Conservation (phyloP, 345 rosid species). For the Gossypium arboreum region DNA sequence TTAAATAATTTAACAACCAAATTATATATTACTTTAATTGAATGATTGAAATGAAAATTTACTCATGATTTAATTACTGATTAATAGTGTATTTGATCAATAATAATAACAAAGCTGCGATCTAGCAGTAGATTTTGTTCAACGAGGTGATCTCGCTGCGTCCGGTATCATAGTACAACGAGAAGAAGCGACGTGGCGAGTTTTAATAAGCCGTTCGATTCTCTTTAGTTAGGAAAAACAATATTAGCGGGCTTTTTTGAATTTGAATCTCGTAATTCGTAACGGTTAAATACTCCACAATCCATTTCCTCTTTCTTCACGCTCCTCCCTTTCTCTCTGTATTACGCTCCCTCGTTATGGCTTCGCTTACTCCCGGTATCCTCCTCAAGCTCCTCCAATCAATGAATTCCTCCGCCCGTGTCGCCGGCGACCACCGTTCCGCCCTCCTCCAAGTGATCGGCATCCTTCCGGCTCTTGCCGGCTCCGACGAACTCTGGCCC, state of each 20-base stretch:
- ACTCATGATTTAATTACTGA: too few species aligned
- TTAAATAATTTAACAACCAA: too few species aligned
- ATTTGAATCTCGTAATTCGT: slow-evolving; percentile 5
- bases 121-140: background rate
- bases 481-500: slow-evolving; percentile 85
- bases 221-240: background rate
- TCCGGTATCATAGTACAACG: background rate
- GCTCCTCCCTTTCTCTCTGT: background rate
- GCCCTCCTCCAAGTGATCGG: slow-evolving; percentile 81
- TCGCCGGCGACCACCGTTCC: slow-evolving; percentile 91
- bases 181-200: background rate
- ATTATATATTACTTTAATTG: too few species aligned
- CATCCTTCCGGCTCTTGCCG: slow-evolving; percentile 88
- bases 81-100: too few species aligned
- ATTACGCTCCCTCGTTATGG: slow-evolving; percentile 42
- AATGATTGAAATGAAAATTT: too few species aligned
- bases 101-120: too few species aligned
- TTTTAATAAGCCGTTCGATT: too few species aligned
- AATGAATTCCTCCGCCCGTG: slow-evolving; percentile 74
- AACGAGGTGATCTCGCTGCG: background rate
- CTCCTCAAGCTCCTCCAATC: slow-evolving; percentile 86
- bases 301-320: background rate
- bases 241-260: slow-evolving; percentile 11
- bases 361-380: slow-evolving; percentile 75
- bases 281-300: background rate